Conservation (phyloP, 2,329 filamentous ascomycete species). For the Trichoderma sp. region DNA sequence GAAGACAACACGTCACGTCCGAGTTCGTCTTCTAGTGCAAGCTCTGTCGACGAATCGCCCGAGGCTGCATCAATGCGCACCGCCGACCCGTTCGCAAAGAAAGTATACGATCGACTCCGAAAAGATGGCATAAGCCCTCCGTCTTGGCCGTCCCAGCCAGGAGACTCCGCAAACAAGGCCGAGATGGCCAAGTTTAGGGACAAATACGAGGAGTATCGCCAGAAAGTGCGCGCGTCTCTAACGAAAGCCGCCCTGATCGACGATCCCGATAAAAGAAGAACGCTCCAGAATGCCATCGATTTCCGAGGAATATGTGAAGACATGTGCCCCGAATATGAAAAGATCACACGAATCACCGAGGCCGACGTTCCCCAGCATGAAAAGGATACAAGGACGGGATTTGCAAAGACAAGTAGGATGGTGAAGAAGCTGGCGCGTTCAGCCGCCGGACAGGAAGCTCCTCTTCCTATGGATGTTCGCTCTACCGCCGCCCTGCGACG, state of each 20-base stretch:
- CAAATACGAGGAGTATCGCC: slow-evolving; percentile 58
- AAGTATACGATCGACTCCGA: slow-evolving; percentile 55
- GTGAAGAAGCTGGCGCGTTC: slow-evolving; percentile 69
- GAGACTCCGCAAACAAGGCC: slow-evolving; percentile 52
- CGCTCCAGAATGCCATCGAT: slow-evolving; percentile 63
- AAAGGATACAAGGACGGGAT: slow-evolving; percentile 48
- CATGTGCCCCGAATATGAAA: slow-evolving; percentile 70
- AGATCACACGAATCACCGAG: slow-evolving; percentile 63
- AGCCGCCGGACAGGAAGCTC: slow-evolving; percentile 67
- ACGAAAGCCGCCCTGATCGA: slow-evolving; percentile 64
- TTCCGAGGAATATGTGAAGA: slow-evolving; percentile 70
- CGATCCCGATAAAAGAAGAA: slow-evolving; percentile 64
- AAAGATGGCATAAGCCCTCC: slow-evolving; percentile 58
- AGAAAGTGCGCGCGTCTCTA: slow-evolving; percentile 57
- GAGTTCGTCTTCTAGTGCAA: slow-evolving; percentile 32
- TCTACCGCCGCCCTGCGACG: slow-evolving; percentile 59
- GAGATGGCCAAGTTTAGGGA: slow-evolving; percentile 58
- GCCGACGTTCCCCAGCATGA: slow-evolving; percentile 59
- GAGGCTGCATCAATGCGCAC: slow-evolving; percentile 29
- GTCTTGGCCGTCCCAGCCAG: slow-evolving; percentile 57
- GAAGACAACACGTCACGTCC: slow-evolving; percentile 31
- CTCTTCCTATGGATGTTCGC: slow-evolving; percentile 67
- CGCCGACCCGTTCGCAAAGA: slow-evolving; percentile 48
- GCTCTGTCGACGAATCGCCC: slow-evolving; percentile 29
- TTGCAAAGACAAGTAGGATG: slow-evolving; percentile 57